Conservation (phyloP, 345 rosid genomes). For the Populus euphratica region DNA sequence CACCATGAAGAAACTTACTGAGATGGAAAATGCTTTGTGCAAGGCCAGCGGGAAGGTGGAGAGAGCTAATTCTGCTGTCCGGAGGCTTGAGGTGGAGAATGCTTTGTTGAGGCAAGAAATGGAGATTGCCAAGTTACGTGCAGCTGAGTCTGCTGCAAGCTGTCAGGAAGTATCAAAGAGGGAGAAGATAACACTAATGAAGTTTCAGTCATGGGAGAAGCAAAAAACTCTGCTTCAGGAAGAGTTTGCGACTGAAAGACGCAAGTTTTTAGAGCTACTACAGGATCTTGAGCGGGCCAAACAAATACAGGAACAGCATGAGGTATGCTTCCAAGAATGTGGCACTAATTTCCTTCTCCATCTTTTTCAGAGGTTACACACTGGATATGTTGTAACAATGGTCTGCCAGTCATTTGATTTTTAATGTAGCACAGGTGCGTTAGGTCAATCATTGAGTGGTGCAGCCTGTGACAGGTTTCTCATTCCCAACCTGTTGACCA, state of each 20-base stretch:
- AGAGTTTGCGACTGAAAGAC: constrained; percentile 60
- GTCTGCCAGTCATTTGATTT: constrained; percentile 3
- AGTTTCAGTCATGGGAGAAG: constrained; percentile 77
- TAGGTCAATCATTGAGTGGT: constrained; percentile 12
- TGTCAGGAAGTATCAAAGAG: constrained; percentile 70
- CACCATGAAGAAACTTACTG: constrained; percentile 75
- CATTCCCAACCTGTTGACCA: not conserved
- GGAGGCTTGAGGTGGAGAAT: constrained; percentile 77
- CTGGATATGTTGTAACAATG: not conserved
- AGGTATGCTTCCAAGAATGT: constrained; percentile 41
- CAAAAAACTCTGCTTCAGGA: constrained; percentile 65
- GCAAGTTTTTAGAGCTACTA: constrained; percentile 44
- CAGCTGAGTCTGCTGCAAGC: constrained; percentile 65
- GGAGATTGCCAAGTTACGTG: constrained; percentile 66
- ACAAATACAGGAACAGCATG: constrained; percentile 41
- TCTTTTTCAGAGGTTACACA: constrained; percentile 1
- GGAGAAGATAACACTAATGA: constrained; percentile 60
- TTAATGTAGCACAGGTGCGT: constrained; percentile 8
- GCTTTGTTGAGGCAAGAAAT: constrained; percentile 61
- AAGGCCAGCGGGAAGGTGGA: constrained; percentile 82
- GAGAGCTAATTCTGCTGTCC: constrained; percentile 61
- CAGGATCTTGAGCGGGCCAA: constrained; percentile 52
- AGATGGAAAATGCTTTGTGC: constrained; percentile 76
- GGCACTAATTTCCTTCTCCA: constrained; percentile 3
- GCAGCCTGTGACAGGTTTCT: constrained; percentile 11